Evolutionary conservation across 129 eudicot genomes (phyloP).

Genomic region (Tagetes patula): DNA sequence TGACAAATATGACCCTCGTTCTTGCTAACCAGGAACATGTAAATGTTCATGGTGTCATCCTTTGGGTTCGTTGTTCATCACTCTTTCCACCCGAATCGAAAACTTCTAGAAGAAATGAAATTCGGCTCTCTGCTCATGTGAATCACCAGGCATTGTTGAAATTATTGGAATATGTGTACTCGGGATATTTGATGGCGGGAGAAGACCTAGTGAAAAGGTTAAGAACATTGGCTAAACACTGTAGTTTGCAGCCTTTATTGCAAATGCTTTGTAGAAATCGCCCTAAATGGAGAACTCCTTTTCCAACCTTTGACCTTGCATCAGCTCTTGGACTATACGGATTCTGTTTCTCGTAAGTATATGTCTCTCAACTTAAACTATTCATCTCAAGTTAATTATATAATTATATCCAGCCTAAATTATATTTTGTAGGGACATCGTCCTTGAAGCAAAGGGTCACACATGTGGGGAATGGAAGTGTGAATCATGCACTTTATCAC

Average conservation of each 20-base stretch:
- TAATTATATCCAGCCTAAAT: background rate
- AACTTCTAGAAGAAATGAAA: conserved; percentile 35
- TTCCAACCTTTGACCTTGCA: conserved; percentile 62
- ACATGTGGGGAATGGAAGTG: conserved; percentile 49
- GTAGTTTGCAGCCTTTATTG: conserved; percentile 57
- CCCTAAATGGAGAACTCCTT: conserved; percentile 68
- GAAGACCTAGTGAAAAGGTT: conserved; percentile 61
- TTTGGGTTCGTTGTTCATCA: conserved; percentile 67
- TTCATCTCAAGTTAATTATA: background rate
- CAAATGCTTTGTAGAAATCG: conserved; percentile 51
- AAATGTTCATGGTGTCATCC: conserved; percentile 62
- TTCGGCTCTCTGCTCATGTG: conserved; percentile 71
- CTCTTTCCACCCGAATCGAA: conserved; percentile 45
- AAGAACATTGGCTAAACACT: conserved; percentile 67
- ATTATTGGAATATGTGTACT: conserved; percentile 68
- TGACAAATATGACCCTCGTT: conserved; percentile 54
- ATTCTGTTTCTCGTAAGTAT: conserved; percentile 58
- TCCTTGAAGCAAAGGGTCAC: conserved; percentile 58
- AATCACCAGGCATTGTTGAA: conserved; percentile 57
- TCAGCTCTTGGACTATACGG: conserved; percentile 71
- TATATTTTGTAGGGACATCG: conserved; percentile 56
- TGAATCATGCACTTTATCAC: conserved; percentile 47
- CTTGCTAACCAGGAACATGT: conserved; percentile 53
- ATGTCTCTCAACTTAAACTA: conserved; percentile 5
- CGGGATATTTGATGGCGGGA: conserved; percentile 59